Conservation (phyloP, 148 eudicot species). For the Camellia sinensis region DNA sequence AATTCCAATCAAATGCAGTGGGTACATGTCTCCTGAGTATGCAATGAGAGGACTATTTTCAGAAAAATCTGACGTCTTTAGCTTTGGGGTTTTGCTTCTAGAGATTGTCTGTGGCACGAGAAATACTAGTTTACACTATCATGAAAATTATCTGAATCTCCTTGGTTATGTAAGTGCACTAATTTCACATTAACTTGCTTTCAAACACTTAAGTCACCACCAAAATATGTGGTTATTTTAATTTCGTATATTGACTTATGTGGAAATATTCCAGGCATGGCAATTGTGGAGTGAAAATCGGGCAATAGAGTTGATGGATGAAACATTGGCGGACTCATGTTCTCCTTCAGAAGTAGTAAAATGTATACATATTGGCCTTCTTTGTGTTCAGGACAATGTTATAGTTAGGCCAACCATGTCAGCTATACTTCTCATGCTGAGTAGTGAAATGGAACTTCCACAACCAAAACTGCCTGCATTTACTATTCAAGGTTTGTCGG, state of each 20-base stretch:
- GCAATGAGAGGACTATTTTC: too few relatives aligned
- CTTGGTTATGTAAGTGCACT: too few relatives aligned
- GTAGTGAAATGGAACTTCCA: slow-evolving; percentile 14
- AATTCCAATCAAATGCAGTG: too few relatives aligned
- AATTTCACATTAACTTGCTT: too few relatives aligned
- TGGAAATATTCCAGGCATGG: slow-evolving; percentile 35
- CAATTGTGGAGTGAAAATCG: slow-evolving; percentile 32
- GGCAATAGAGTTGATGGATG: slow-evolving; percentile 27
- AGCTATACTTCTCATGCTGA: slow-evolving; percentile 14
- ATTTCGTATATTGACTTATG: not conserved
- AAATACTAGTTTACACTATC: too few relatives aligned
- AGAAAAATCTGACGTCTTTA: too few relatives aligned
- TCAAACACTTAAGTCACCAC: too few relatives aligned
- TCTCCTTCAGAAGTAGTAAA: slow-evolving; percentile 17
- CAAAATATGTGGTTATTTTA: not conserved
- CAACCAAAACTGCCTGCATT: not conserved
- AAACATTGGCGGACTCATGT: slow-evolving; percentile 13
- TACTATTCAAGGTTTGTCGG: not conserved
- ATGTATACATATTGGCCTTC: slow-evolving; percentile 26
- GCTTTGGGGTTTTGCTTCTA: too few relatives aligned
- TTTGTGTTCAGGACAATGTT: slow-evolving; percentile 20
- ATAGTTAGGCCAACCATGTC: slow-evolving; percentile 28
- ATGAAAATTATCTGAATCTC: too few relatives aligned
- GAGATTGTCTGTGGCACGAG: too few relatives aligned
- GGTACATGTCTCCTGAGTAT: too few relatives aligned